Percentiles rank a stretch among this genome's conserved stretches.
phyloP scores from a whole-genome alignment of 1,284 basidiomycete species.

The Boletellus dicymbophilus region DNA sequence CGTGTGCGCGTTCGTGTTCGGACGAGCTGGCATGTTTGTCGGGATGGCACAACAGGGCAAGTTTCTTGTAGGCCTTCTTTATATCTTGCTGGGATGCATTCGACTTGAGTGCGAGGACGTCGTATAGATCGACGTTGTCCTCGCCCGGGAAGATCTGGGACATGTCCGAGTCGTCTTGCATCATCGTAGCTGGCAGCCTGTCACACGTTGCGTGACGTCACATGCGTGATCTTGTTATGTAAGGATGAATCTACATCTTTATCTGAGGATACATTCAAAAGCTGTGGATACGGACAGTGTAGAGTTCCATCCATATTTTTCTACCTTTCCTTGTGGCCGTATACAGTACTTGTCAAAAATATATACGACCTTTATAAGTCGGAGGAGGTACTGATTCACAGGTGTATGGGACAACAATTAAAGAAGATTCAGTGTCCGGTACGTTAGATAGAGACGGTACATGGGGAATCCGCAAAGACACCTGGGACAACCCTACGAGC shows the following conservation, averaged over 20 bases:
- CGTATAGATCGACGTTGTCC: constrained; percentile 75
- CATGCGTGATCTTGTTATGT: too few relatives aligned
- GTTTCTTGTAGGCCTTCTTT: constrained; percentile 82
- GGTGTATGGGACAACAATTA: constrained; percentile 23
- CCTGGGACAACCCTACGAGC: neutral
- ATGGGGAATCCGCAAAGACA: constrained; percentile 10
- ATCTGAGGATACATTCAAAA: too few relatives aligned
- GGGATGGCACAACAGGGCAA: constrained; percentile 84
- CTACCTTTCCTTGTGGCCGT: too few relatives aligned
- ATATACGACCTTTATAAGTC: neutral
- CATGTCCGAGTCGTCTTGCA: constrained; percentile 71
- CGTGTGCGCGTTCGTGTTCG: constrained; percentile 62
- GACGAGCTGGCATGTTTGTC: constrained; percentile 78
- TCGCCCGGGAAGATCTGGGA: constrained; percentile 75
- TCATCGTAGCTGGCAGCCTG: too few relatives aligned
- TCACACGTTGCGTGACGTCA: too few relatives aligned
- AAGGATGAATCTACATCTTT: too few relatives aligned
- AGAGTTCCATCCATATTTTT: too few relatives aligned
- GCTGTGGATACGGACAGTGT: too few relatives aligned
- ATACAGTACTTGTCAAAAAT: too few relatives aligned
- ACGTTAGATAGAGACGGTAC: constrained; percentile 22
- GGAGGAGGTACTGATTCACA: constrained; percentile 7
- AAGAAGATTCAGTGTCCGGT: constrained; percentile 9
- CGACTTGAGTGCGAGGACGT: constrained; percentile 59
- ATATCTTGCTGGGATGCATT: constrained; percentile 67